Base-by-base conservation (phyloP, 106 monocot species). In the Dioscorea dumetorum region DNA sequence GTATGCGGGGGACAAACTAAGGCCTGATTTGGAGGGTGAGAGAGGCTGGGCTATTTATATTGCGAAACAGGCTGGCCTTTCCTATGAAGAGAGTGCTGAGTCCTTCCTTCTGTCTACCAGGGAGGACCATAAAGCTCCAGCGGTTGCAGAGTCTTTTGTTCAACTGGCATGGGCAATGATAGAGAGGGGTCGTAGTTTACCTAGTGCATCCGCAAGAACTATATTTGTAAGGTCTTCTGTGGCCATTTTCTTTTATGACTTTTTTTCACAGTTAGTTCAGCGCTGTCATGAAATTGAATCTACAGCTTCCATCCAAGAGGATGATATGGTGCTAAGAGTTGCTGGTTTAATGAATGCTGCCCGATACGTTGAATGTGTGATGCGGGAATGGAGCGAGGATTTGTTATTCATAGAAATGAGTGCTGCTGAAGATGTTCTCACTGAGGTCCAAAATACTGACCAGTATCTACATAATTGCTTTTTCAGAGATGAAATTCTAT, bases 331-430 rank as follows among this genome's bases (percentile, higher is more conserved):
- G 24, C 28, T 57, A 53, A 87, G 71, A 72, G 52, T 69, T 52
- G 62, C 75, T 57, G 58, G 75, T 73, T 62, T 75, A 41, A 35
- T 91, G 24, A 91, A 91, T 75, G 63, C 78, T 68, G 82, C 88
- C 18, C 22, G 78, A 32, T 88, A 88, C 72, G 74, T 74, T 66
- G 91, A 88, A 76, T 77, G 68, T 61, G 72, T 80, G n/a, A 33
- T 91, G 75, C 75, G 54, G 12, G 82, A 83, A 59, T 91, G 91
- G 91, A 78, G 67, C 18, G 91, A 91, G 60, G 80, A 88, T 52
- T 22, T 78, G 18, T 65, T 28, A 61, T 70, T 91, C 60, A 33
- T 84, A 61, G 91, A 84, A 54, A 79, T 81, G 76, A 17, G 41
- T 54, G 52, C 22, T 32, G 56, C 13, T 64, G 70, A 70, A 72